Evolutionary conservation across 805 yeast genomes (phyloP).

Genomic region (Yamadazyma kitorensis): DNA sequence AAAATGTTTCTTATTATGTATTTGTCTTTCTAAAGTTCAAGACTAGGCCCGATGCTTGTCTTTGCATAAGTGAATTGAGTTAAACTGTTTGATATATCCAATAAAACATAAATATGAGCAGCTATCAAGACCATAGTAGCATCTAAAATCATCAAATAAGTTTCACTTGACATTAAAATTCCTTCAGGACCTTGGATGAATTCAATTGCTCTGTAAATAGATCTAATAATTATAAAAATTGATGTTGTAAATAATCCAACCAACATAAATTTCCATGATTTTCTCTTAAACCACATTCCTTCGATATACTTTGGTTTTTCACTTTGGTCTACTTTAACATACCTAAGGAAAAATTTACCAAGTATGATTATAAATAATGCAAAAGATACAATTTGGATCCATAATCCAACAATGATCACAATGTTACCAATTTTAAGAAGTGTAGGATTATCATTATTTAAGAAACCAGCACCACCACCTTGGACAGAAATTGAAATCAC

Average conservation of each 20-base stretch:
- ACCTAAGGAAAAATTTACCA: conserved; percentile 3
- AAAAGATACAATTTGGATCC: conserved; percentile 27
- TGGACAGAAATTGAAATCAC: conserved; percentile 25
- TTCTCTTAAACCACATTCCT: conserved; percentile 6
- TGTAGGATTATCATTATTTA: conserved; percentile 8
- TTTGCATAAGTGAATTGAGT: too few species aligned
- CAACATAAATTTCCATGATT: conserved; percentile 4
- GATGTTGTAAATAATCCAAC: conserved; percentile 9
- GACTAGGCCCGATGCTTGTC: too few species aligned
- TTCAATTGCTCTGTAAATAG: conserved; percentile 28
- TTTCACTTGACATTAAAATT: conserved; percentile 20
- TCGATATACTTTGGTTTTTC: not conserved
- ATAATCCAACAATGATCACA: conserved; percentile 25
- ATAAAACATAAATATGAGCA: not conserved
- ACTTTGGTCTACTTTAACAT: not conserved
- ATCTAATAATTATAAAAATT: conserved; percentile 24
- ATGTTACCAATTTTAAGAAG: conserved; percentile 14
- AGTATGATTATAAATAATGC: conserved; percentile 16
- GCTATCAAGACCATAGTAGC: conserved; percentile 17
- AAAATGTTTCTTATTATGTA: too few species aligned
- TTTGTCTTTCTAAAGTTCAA: too few species aligned
- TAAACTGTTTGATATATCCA: not conserved
- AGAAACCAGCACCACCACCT: conserved; percentile 31
- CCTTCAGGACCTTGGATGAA: conserved; percentile 27
- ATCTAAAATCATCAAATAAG: conserved; percentile 24